phyloP scores from a whole-genome alignment of 768 basidiomycete species.

The Atractiella rhizophila region DNA sequence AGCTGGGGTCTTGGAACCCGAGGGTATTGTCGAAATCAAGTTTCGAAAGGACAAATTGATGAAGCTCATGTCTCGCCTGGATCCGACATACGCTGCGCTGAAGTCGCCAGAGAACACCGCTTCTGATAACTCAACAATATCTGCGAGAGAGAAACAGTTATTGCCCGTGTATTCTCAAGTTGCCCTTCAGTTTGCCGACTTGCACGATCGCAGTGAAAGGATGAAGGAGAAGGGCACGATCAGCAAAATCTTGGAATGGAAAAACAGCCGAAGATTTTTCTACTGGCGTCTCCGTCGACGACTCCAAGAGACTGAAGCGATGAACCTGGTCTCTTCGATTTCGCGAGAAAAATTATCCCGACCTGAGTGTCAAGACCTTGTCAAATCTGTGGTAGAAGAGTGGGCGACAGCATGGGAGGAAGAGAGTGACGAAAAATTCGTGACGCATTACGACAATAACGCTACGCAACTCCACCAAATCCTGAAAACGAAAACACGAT shows the following conservation, averaged over 20 bases:
- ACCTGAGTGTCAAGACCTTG: too few species aligned
- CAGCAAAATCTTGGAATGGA: conserved; percentile 15
- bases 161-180: conserved; percentile 82
- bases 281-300: conserved; percentile 23
- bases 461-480: too few species aligned
- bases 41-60: conserved; percentile 84
- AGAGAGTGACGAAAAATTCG: too few species aligned
- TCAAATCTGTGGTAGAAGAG: too few species aligned
- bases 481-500: too few species aligned
- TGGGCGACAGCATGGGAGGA: too few species aligned
- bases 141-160: conserved; percentile 49
- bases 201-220: conserved; percentile 36
- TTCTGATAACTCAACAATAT: conserved; percentile 39
- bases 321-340: too few species aligned
- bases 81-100: conserved; percentile 49
- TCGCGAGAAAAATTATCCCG: too few species aligned
- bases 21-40: conserved; percentile 94
- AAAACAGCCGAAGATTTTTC: conserved; percentile 20
- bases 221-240: conserved; percentile 20
- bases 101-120: conserved; percentile 58
- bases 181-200: conserved; percentile 77
- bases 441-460: too few species aligned
- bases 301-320: conserved; percentile 18
- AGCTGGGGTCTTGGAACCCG: conserved; percentile 82
- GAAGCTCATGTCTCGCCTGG: conserved; percentile 74